phyloP scores from a whole-genome alignment of 1,284 basidiomycete genomes.

The Boletus calvinii region DNA sequence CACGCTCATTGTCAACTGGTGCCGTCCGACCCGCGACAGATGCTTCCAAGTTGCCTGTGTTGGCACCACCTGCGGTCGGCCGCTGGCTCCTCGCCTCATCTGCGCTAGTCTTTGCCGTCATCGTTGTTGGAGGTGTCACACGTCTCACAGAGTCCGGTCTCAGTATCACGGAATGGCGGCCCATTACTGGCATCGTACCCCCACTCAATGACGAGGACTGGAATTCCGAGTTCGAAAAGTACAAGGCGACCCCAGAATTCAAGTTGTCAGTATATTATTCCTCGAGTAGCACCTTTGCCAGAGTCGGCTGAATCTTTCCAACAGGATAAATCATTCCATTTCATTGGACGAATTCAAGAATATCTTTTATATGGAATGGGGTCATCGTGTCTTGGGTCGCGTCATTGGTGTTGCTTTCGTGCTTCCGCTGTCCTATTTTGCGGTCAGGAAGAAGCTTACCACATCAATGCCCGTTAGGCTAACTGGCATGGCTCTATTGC shows the following conservation, averaged over 20 bases:
- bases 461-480: slow-evolving; percentile 63
- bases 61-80: slow-evolving; percentile 75
- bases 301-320: slow-evolving; percentile 5
- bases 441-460: slow-evolving; percentile 65
- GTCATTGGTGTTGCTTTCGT: slow-evolving; percentile 84
- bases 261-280: slow-evolving; percentile 67
- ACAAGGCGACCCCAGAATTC: slow-evolving; percentile 94
- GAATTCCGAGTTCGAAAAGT: slow-evolving; percentile 92
- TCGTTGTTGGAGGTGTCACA: slow-evolving; percentile 95
- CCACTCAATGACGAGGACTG: slow-evolving; percentile 80
- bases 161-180: slow-evolving; percentile 98
- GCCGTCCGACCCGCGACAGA: slow-evolving; percentile 24
- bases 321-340: slow-evolving; percentile 86
- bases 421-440: slow-evolving; percentile 79
- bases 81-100: slow-evolving; percentile 85
- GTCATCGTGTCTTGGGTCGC: slow-evolving; percentile 91
- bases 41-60: slow-evolving; percentile 46
- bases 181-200: slow-evolving; percentile 87
- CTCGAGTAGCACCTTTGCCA: neutral
- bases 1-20: slow-evolving; percentile 46
- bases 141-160: slow-evolving; percentile 97
- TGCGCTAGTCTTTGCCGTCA: slow-evolving; percentile 85
- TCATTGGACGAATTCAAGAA: slow-evolving; percentile 89
- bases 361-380: slow-evolving; percentile 99
- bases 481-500: slow-evolving; percentile 70